Base-by-base conservation (phyloP, 1,139 yeast species). In the Suhomyces wounanorum region DNA sequence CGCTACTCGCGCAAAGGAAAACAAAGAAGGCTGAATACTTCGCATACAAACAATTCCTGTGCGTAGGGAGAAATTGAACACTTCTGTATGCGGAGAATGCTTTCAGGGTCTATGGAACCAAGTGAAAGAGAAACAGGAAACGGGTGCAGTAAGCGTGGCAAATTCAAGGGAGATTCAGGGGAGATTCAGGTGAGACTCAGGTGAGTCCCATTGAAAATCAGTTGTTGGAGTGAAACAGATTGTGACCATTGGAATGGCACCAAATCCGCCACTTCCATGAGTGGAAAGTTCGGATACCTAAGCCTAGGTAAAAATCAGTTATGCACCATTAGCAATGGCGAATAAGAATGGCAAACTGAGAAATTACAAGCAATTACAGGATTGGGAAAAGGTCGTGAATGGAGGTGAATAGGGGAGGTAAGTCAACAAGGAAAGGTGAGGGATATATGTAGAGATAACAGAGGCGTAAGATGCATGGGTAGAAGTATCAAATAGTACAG, bases 401-500 rank as follows among this genome's bases (percentile, higher is more conserved):
- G 47, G 47, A 38, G 47, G 30, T 38, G 47, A 28, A 39, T 31
- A 23, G 7, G 21, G 31, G 33, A 21, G 13, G 26, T 26, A 3
- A 31, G 23, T 40, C n/a, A 10, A 16, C 13, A 25, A 31, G 43
- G 47, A 44, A 44, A 44, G 43, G 47, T 30, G 47, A 31, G 9
- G 10, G 8, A 33, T 33, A 33, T 36, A 25, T 25, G 30, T 25
- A 26, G 31, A 16, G 17, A 40, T 10, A 40, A n/a, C 3, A 14
- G 42, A 40, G 33, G 14, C 2, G 33, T 16, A 11, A 25, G 30
- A 40, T 40, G 30, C 42, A 40, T 26, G 42, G 42, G 21, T 21
- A 8, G 30, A 28, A 25, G 23, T 46, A 46, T 43, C 45, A 40
- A 46, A 38, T 43, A 43, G 40, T 18, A 43, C 39, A 33, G 41